phyloP scores from a whole-genome alignment of 1,284 basidiomycete species.

The Pseudozyma sp. region DNA sequence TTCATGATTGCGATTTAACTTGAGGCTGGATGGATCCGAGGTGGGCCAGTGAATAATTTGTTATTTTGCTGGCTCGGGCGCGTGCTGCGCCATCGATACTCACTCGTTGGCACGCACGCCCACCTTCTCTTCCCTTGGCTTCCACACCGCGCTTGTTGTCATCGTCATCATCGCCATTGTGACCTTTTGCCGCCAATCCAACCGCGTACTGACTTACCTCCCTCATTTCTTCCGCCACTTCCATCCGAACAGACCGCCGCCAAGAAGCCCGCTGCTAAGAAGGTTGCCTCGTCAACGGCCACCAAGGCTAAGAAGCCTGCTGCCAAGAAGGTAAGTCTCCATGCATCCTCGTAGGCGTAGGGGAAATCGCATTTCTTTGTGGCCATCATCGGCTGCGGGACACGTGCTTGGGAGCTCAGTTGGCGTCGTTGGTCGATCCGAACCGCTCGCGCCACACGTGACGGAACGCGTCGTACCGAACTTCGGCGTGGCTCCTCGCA shows the following conservation, averaged over 20 bases:
- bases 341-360: conserved; percentile 6
- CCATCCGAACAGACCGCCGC: conserved; percentile 26
- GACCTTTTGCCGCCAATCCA: neutral
- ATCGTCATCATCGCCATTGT: conserved; percentile 5
- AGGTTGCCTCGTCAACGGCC: conserved; percentile 54
- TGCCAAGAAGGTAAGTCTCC: conserved; percentile 59
- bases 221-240: neutral
- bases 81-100: conserved; percentile 21
- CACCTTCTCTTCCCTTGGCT: conserved; percentile 8
- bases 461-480: neutral
- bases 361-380: conserved; percentile 9
- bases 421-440: conserved; percentile 2
- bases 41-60: conserved; percentile 14
- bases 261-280: conserved; percentile 57
- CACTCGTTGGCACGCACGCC: conserved; percentile 4
- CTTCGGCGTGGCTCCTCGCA: conserved; percentile 1
- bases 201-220: neutral
- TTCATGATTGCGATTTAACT: neutral
- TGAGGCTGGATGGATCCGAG: conserved; percentile 10
- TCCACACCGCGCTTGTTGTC: neutral
- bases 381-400: conserved; percentile 6
- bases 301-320: conserved; percentile 66
- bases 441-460: conserved; percentile 5
- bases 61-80: conserved; percentile 23
- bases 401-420: conserved; percentile 4